A percentile compares a stretch with the other conserved stretches of the same genome.
phyloP scores from a whole-genome alignment of 495 filamentous ascomycete species.

The Lophiotrema nucula region DNA sequence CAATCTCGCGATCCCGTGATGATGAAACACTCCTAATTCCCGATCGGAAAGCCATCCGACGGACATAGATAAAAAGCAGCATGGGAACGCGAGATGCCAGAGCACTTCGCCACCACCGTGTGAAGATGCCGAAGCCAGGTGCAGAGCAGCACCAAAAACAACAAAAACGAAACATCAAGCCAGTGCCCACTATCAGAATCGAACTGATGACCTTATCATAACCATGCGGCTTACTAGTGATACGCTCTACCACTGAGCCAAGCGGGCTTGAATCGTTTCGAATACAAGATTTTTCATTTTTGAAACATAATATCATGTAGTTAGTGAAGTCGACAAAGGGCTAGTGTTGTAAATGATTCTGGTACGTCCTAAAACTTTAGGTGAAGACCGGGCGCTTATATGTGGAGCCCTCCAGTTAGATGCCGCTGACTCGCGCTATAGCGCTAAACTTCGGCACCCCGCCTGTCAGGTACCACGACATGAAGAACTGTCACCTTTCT shows the following conservation, averaged over 20 bases:
- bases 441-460: too few relatives aligned
- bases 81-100: not conserved
- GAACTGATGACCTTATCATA: slow-evolving; percentile 32
- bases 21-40: not conserved
- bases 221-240: slow-evolving; percentile 19
- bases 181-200: slow-evolving; percentile 27
- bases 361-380: too few relatives aligned
- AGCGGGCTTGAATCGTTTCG: slow-evolving; percentile 10
- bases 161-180: slow-evolving; percentile 1
- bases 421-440: too few relatives aligned
- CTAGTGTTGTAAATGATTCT: too few relatives aligned
- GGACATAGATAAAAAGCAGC: not conserved
- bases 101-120: not conserved
- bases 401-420: too few relatives aligned
- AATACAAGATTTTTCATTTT: not conserved
- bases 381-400: too few relatives aligned
- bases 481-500: too few relatives aligned
- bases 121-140: not conserved
- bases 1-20: too few relatives aligned
- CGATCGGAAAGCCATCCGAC: not conserved
- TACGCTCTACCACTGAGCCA: slow-evolving; percentile 33
- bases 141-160: not conserved
- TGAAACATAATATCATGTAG: too few relatives aligned
- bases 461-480: too few relatives aligned
- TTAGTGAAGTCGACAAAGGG: too few relatives aligned